A percentile compares a stretch with the other conserved stretches of the same genome.
These are phyloP conservation scores for Erysimum pusillum DNA, from an alignment of 441 rosid genomes.

Conservation along the genomic window DNA sequence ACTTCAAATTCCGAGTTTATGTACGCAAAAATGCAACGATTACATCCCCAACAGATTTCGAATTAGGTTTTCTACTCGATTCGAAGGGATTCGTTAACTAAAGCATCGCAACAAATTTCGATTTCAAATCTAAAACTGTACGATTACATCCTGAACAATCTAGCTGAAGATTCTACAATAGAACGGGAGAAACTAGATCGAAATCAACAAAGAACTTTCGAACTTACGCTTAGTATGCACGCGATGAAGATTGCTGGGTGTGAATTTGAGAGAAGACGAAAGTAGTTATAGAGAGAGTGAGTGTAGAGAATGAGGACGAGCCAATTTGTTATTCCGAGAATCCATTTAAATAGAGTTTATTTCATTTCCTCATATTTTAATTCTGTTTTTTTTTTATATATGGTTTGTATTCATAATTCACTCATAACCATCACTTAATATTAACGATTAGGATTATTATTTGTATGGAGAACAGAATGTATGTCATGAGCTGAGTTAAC, in stretches of 20 bases:
- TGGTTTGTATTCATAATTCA: no score
- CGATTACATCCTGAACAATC: conserved; percentile 15
- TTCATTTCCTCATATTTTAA: background rate
- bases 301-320: conserved; percentile 13
- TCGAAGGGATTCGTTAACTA: background rate
- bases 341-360: background rate
- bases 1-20: conserved; percentile 14
- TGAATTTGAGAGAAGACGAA: conserved; percentile 6
- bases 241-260: conserved; percentile 23
- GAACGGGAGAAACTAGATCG: conserved; percentile 15
- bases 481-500: no score
- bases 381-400: no score
- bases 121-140: conserved; percentile 23
- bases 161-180: conserved; percentile 14
- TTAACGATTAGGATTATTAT: background rate
- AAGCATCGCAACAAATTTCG: conserved; percentile 20
- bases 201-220: background rate
- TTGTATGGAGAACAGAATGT: no score
- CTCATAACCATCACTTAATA: background rate
- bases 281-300: conserved; percentile 3
- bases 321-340: conserved; percentile 3
- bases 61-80: conserved; percentile 8
- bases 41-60: conserved; percentile 21
- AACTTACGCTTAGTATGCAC: conserved; percentile 31
- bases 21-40: background rate